These are phyloP conservation scores for Lycium barbarum DNA, from an alignment of 257 asterid species.

Conservation along the genomic window DNA sequence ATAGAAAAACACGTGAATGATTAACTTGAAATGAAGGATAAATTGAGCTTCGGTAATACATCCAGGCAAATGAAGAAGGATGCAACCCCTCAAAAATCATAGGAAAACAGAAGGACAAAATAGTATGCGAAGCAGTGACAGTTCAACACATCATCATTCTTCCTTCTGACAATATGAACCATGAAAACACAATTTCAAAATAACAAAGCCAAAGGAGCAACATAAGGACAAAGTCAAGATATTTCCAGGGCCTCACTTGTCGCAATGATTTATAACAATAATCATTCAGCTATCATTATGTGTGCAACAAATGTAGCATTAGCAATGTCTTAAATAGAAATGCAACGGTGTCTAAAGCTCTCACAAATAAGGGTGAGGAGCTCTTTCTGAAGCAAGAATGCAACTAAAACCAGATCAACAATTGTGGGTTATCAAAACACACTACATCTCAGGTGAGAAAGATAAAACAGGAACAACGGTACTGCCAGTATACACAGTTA, in stretches of 20 bases:
- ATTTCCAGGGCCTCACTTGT: slow-evolving; percentile 28
- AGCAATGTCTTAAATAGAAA: not conserved
- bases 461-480: not conserved
- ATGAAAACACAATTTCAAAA: not conserved
- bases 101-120: not conserved
- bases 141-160: not conserved
- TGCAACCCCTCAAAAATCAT: not conserved
- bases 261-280: slow-evolving; percentile 36
- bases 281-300: not conserved
- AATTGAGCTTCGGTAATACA: not conserved
- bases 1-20: not conserved
- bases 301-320: not conserved
- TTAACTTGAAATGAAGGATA: not conserved
- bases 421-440: not conserved
- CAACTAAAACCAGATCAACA: not conserved
- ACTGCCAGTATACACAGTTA: not conserved
- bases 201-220: not conserved
- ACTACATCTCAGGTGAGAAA: slow-evolving; percentile 22
- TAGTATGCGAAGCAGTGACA: not conserved
- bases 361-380: not conserved
- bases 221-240: not conserved
- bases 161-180: not conserved
- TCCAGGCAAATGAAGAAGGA: not conserved
- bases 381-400: not conserved
- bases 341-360: not conserved